A percentile compares a stretch with the other conserved stretches of the same genome.
These are phyloP conservation scores for Piromyces sp. DNA, from an alignment of 192 early-diverging fungal genomes.

Conservation along the genomic window DNA sequence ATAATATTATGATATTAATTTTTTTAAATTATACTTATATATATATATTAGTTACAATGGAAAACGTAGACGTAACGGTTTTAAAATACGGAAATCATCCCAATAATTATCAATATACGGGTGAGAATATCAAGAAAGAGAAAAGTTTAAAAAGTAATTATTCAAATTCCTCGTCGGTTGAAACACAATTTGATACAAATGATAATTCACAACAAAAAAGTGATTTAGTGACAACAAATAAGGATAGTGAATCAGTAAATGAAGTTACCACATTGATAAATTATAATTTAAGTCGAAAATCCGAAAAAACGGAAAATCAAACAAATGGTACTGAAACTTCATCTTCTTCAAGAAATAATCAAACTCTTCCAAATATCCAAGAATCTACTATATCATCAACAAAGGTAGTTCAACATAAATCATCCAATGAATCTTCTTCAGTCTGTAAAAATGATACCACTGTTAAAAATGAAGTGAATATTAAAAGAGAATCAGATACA, in stretches of 20 bases:
- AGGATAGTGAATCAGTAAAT: not conserved
- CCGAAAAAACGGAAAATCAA: not conserved
- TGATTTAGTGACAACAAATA: not conserved
- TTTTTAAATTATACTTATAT: too few relatives aligned
- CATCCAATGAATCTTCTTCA: too few relatives aligned
- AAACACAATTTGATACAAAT: not conserved
- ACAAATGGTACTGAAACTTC: not conserved
- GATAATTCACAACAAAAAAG: not conserved
- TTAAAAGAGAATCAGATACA: not conserved
- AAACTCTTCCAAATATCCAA: too few relatives aligned
- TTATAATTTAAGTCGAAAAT: not conserved
- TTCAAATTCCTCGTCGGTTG: not conserved
- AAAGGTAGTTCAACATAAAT: too few relatives aligned
- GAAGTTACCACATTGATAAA: not conserved
- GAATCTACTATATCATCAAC: too few relatives aligned
- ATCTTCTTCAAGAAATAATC: too few relatives aligned
- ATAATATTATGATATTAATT: too few relatives aligned
- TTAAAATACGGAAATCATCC: not conserved
- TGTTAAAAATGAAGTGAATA: too few relatives aligned
- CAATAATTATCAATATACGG: not conserved
- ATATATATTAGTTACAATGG: not conserved
- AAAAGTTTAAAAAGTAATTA: not conserved
- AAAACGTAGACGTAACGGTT: not conserved
- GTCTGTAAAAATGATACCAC: too few relatives aligned
- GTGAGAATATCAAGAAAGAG: not conserved